Percentiles rank a stretch among this genome's conserved stretches.
phyloP scores from a whole-genome alignment of 768 basidiomycete species.

The Suillus discolor region DNA sequence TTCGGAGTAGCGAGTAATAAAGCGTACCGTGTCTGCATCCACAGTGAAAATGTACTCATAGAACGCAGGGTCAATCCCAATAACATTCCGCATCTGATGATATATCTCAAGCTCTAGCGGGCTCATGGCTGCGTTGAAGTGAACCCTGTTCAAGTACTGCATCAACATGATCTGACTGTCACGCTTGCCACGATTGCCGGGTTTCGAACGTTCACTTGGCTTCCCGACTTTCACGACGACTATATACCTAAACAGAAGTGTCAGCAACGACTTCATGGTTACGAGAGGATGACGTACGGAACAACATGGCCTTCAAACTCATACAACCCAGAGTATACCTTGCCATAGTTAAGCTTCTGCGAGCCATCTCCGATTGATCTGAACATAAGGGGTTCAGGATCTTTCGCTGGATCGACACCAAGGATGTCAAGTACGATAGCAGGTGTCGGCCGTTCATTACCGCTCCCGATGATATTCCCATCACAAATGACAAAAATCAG shows the following conservation, averaged over 20 bases:
- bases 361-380: constrained; percentile 70
- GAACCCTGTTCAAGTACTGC: constrained; percentile 70
- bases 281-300: constrained; percentile 42
- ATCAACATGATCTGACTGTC: constrained; percentile 68
- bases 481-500: constrained; percentile 68
- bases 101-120: constrained; percentile 72
- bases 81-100: constrained; percentile 75
- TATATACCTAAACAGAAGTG: constrained; percentile 44
- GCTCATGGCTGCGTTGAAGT: constrained; percentile 67
- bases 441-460: constrained; percentile 68
- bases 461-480: constrained; percentile 71
- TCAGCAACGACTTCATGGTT: constrained; percentile 6
- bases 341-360: constrained; percentile 69
- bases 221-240: constrained; percentile 70
- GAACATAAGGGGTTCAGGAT: constrained; percentile 68
- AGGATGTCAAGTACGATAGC: constrained; percentile 68
- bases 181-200: constrained; percentile 70
- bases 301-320: constrained; percentile 74
- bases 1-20: background rate
- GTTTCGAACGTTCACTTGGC: constrained; percentile 64
- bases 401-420: constrained; percentile 63
- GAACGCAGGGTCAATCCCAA: constrained; percentile 74
- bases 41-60: constrained; percentile 77
- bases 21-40: constrained; percentile 63
- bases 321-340: constrained; percentile 70